Evolutionary conservation across 2,329 filamentous ascomycete species (phyloP).

Genomic region (Alternaria viburni): DNA sequence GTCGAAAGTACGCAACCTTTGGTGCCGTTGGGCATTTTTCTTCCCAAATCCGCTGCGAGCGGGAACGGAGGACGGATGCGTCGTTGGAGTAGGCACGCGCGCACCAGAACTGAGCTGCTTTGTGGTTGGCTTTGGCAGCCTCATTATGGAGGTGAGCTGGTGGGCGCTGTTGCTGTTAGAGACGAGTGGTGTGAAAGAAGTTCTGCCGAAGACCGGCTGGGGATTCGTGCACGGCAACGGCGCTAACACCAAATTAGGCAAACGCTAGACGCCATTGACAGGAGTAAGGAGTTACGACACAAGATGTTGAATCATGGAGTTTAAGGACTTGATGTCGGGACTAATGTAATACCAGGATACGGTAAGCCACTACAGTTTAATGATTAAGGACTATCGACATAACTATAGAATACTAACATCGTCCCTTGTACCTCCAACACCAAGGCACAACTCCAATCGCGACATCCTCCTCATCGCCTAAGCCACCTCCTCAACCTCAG

Average conservation of each 20-base stretch:
- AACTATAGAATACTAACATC: neutral
- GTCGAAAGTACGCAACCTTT: neutral
- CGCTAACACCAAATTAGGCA: neutral
- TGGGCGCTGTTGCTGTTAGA: neutral
- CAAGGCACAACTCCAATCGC: neutral
- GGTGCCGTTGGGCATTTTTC: neutral
- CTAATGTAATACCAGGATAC: no score
- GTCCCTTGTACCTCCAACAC: neutral
- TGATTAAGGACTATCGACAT: neutral
- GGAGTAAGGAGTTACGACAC: neutral
- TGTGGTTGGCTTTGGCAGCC: neutral
- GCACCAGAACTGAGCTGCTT: neutral
- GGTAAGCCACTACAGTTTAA: neutral
- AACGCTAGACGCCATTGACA: neutral
- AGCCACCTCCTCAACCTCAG: conserved; percentile 22
- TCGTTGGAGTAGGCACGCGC: neutral
- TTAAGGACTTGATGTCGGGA: no score
- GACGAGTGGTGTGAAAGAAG: neutral
- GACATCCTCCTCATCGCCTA: neutral
- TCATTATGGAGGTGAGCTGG: neutral
- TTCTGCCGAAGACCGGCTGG: neutral
- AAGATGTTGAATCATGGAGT: no score
- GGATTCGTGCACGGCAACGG: neutral
- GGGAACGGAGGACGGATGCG: neutral
- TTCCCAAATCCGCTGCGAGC: neutral